A percentile compares a stretch with the other conserved stretches of the same genome.
Conservation (phyloP, 768 basidiomycete species). For the Glaciozyma martinii region DNA sequence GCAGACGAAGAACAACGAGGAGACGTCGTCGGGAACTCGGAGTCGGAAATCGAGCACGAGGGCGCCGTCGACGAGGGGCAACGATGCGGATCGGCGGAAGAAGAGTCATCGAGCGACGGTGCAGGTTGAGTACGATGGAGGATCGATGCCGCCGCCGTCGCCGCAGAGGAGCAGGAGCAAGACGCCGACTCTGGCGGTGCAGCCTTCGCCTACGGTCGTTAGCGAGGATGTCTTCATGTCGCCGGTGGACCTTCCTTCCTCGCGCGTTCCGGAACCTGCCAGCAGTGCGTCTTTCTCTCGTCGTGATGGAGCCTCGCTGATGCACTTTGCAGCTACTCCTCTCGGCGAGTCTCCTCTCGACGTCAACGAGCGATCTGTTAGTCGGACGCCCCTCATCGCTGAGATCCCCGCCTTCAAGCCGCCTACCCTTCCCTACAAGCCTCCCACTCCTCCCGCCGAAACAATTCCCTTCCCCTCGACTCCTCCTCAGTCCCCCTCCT, state of each 20-base stretch:
- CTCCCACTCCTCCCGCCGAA: slow-evolving; percentile 10
- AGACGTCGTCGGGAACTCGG: background rate
- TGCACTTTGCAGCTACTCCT: no score
- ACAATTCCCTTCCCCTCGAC: slow-evolving; percentile 15
- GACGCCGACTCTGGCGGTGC: background rate
- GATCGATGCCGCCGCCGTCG: background rate
- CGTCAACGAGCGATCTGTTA: background rate
- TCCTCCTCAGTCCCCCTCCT: slow-evolving; percentile 1
- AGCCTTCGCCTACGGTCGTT: background rate
- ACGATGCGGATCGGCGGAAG: slow-evolving; percentile 43
- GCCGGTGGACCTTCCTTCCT: background rate
- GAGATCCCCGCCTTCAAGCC: background rate
- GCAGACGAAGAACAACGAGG: background rate
- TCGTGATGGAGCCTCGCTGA: no score
- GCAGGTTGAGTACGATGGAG: slow-evolving; percentile 75
- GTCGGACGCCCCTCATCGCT: background rate
- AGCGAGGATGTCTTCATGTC: background rate
- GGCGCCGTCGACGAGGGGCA: background rate
- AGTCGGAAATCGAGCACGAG: background rate
- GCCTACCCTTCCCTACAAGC: background rate
- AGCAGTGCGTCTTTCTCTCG: no score
- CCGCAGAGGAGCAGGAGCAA: slow-evolving; percentile 14
- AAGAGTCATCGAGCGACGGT: slow-evolving; percentile 74
- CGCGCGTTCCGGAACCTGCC: background rate
- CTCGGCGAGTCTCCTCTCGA: background rate